Percentiles rank a stretch among this genome's conserved stretches.
Conservation (phyloP, 208 protist genomes). For the Wallacemonas rigidus region DNA sequence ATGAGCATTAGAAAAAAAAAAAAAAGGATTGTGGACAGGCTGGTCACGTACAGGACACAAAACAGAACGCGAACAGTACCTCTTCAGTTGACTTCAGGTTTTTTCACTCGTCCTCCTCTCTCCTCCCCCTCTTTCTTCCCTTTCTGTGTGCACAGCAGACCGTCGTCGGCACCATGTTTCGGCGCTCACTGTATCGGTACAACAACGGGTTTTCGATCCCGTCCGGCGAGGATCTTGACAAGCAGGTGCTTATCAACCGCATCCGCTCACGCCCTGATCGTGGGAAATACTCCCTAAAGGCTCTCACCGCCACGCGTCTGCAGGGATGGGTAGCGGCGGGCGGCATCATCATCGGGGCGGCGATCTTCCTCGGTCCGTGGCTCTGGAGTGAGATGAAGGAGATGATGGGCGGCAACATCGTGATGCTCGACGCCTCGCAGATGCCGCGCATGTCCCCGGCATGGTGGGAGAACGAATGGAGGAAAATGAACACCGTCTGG, state of each 20-base stretch:
- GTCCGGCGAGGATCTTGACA: constrained; percentile 41
- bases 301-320: constrained; percentile 57
- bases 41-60: no score
- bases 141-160: background rate
- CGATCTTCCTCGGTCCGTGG: constrained; percentile 78
- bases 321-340: constrained; percentile 68
- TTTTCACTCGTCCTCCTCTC: constrained; percentile 7
- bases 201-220: constrained; percentile 26
- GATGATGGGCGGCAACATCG: constrained; percentile 69
- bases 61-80: no score
- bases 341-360: constrained; percentile 66
- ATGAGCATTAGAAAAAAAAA: no score
- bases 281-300: constrained; percentile 40
- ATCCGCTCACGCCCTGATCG: constrained; percentile 31
- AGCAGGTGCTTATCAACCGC: constrained; percentile 56
- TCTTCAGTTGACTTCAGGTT: background rate
- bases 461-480: constrained; percentile 93
- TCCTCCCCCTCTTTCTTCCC: background rate
- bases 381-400: constrained; percentile 72
- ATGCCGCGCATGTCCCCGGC: constrained; percentile 73
- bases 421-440: constrained; percentile 50
- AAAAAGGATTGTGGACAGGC: no score
- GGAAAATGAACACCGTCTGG: constrained; percentile 81
- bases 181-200: constrained; percentile 7
- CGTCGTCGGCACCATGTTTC: constrained; percentile 11